Conservation (phyloP, 495 filamentous ascomycete species). For the Xylaria nigripes region DNA sequence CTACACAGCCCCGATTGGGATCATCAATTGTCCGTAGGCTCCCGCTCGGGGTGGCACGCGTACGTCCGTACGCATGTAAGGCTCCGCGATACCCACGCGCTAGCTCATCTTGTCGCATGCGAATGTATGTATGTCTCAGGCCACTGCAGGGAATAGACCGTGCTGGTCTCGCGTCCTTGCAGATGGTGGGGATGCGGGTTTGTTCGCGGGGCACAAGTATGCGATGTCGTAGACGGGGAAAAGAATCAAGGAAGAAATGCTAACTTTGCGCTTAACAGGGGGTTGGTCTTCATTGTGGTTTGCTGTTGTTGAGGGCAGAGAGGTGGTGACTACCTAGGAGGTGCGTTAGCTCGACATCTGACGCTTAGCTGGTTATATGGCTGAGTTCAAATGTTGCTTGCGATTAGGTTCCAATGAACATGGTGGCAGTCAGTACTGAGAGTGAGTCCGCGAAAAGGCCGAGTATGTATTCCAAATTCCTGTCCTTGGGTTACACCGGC, state of each 20-base stretch:
- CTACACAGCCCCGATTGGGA: not conserved
- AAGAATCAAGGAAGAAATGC: not conserved
- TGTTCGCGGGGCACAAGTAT: not conserved
- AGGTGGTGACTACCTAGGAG: too few relatives aligned
- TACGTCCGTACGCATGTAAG: slow-evolving; percentile 1
- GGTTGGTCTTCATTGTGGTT: too few relatives aligned
- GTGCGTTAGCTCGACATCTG: too few relatives aligned
- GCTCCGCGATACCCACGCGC: not conserved
- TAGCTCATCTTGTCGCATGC: not conserved
- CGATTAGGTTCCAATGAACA: too few relatives aligned
- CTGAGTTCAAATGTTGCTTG: too few relatives aligned
- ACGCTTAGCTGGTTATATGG: too few relatives aligned
- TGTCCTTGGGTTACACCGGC: too few relatives aligned
- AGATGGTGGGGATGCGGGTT: not conserved
- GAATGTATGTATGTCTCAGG: not conserved
- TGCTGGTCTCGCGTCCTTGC: slow-evolving; percentile 10
- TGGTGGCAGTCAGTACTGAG: too few relatives aligned
- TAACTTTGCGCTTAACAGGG: too few relatives aligned
- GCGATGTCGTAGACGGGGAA: not conserved
- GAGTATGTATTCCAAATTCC: too few relatives aligned
- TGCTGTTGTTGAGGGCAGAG: too few relatives aligned
- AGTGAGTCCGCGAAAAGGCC: too few relatives aligned
- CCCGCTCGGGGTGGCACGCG: not conserved
- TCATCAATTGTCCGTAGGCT: not conserved
- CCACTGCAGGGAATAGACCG: not conserved